These are phyloP conservation scores for Penicillium hordei DNA, from an alignment of 2,329 filamentous ascomycete species.

Conservation along the genomic window DNA sequence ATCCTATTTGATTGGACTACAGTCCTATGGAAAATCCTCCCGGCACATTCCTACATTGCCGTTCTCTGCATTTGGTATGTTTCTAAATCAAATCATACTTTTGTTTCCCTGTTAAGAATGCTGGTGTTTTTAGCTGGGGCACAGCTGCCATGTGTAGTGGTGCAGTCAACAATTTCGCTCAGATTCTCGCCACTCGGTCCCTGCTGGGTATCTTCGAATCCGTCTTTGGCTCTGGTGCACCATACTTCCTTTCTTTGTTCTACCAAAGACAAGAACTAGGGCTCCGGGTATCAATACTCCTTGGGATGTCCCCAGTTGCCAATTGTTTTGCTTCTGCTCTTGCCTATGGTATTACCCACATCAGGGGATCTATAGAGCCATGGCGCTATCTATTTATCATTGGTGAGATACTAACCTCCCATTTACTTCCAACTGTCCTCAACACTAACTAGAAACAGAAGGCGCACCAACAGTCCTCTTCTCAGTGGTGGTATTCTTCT, in stretches of 20 bases:
- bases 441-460: slow-evolving; percentile 27
- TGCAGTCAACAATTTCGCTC: slow-evolving; percentile 21
- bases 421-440: not conserved
- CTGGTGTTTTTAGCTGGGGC: slow-evolving; percentile 20
- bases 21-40: slow-evolving; percentile 27
- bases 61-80: slow-evolving; percentile 25
- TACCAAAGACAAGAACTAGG: slow-evolving; percentile 53
- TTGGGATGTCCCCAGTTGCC: slow-evolving; percentile 40
- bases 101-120: not conserved
- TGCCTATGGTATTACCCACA: slow-evolving; percentile 39
- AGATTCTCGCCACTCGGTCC: slow-evolving; percentile 23
- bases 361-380: slow-evolving; percentile 21
- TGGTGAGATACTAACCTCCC: slow-evolving; percentile 20
- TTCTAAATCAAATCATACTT: not conserved
- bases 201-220: slow-evolving; percentile 27
- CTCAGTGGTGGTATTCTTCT: slow-evolving; percentile 44
- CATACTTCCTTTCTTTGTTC: slow-evolving; percentile 48
- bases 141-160: slow-evolving; percentile 28
- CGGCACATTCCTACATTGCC: slow-evolving; percentile 26
- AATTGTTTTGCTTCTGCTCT: slow-evolving; percentile 44
- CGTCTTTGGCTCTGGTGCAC: slow-evolving; percentile 25
- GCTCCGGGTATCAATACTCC: slow-evolving; percentile 49
- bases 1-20: slow-evolving; percentile 30
- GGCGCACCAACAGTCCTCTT: slow-evolving; percentile 47
- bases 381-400: slow-evolving; percentile 52